Base-by-base conservation (phyloP, 768 basidiomycete genomes). In the Lactarius evosmus region DNA sequence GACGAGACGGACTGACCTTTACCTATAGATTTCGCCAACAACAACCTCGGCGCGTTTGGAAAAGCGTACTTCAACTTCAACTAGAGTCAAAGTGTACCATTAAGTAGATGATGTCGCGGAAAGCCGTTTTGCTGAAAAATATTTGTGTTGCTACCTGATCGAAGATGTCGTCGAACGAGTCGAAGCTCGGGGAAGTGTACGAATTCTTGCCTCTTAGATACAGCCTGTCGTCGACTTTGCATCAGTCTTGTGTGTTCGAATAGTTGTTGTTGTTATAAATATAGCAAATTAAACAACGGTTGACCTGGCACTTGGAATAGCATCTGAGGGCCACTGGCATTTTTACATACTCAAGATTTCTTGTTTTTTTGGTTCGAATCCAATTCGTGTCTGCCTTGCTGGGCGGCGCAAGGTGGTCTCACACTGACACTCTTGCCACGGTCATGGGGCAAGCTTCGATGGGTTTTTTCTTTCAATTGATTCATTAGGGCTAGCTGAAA, bases 51-150 rank as follows among this genome's bases (percentile, higher is more conserved):
- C 3, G 86, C 85, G 12, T 91, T 91, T 74, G 66, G 68, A 11
- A 76, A 87, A 33, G 88, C 91, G 0, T 91, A 85, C 77, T 92
- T 89, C 75, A 83, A 89, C 50, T 81, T 93, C 72, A 79, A 80
- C 53, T 82, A 81, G 56, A n/a, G 73, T 91, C 58, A 82, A 80
- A 62, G 75, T 84, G 33, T 85, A 84, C 72, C 74, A 70, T 27
- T 79, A 72, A 67, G 29, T 50, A 7, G 44, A 46, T 7, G 19
- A 9, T 12, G 12, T 27, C 17, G 22, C 9, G 22, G 22, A n/a
- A n/a, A 1, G 29, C 11, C 9, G 29, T 32, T 44, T 41, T 6
- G 3, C 7, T 12, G 4, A 19, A 2, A n/a, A 6, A 12, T 44
- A 40, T 44, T 19, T n/a, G 30, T 32, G 40, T 44, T 22, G 44